Conservation (phyloP, 2,329 filamentous ascomycete genomes). For the Fusarium coffeatum region DNA sequence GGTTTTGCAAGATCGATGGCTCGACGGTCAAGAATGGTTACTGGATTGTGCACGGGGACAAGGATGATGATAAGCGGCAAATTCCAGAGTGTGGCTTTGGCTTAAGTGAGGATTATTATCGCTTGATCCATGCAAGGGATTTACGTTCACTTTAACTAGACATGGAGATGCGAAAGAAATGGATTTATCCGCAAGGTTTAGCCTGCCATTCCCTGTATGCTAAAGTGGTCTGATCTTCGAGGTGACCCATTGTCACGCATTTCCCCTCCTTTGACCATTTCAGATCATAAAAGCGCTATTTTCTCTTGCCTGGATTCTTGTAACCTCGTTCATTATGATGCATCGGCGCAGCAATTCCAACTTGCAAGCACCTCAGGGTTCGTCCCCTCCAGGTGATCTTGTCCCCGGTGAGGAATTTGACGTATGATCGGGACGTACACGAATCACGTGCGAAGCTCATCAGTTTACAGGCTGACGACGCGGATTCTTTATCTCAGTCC, state of each 20-base stretch:
- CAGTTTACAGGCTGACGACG: background rate
- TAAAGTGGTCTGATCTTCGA: background rate
- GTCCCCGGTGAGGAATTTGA: background rate
- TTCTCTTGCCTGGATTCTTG: too few species aligned
- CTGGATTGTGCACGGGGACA: background rate
- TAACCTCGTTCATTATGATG: too few species aligned
- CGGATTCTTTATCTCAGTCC: background rate
- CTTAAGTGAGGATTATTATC: too few species aligned
- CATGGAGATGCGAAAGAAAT: too few species aligned
- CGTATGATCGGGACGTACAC: background rate
- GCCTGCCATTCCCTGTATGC: background rate
- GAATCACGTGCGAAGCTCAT: background rate
- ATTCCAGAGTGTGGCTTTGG: too few species aligned
- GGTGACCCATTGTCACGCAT: background rate
- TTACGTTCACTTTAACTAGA: too few species aligned
- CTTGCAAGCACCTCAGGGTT: too few species aligned
- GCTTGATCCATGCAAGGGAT: too few species aligned
- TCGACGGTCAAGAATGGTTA: background rate
- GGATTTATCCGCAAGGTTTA: background rate
- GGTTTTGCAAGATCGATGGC: too few species aligned
- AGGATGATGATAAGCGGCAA: too few species aligned
- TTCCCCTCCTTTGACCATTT: background rate
- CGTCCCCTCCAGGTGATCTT: background rate
- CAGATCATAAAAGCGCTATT: background rate
- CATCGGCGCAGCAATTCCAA: too few species aligned